Evolutionary conservation across 805 yeast species (phyloP).

Genomic region (Pichia paraexigua): DNA sequence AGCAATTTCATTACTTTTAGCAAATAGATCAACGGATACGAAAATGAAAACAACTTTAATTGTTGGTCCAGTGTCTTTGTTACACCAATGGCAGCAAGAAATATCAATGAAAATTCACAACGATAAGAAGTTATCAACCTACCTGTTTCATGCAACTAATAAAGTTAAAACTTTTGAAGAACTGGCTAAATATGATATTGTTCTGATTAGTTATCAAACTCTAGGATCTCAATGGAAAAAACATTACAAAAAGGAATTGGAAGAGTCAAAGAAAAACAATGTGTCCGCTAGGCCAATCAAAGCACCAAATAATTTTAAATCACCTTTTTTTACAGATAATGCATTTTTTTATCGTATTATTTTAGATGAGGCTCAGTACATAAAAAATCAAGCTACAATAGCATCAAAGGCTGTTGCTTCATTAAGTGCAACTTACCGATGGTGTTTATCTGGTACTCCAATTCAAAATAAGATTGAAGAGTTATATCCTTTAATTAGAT

Average conservation of each 20-base stretch:
- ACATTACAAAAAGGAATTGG: slow-evolving; percentile 40
- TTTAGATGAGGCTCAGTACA: slow-evolving; percentile 50
- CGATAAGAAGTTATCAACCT: slow-evolving; percentile 36
- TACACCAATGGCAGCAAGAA: slow-evolving; percentile 83
- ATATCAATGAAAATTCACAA: slow-evolving; percentile 52
- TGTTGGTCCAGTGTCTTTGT: slow-evolving; percentile 85
- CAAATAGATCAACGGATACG: slow-evolving; percentile 29
- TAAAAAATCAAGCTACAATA: slow-evolving; percentile 42
- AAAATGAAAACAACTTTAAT: slow-evolving; percentile 53
- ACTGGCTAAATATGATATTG: slow-evolving; percentile 55
- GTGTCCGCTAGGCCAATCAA: not conserved
- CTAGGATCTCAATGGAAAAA: slow-evolving; percentile 69
- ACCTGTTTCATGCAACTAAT: slow-evolving; percentile 52
- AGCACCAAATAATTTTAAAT: slow-evolving; percentile 34
- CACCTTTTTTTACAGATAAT: slow-evolving; percentile 54
- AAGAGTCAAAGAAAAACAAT: slow-evolving; percentile 12
- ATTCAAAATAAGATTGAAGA: slow-evolving; percentile 51
- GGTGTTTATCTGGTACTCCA: slow-evolving; percentile 54
- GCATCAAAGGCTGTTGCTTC: slow-evolving; percentile 40
- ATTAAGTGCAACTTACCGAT: slow-evolving; percentile 32
- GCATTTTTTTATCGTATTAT: slow-evolving; percentile 45
- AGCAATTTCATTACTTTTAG: slow-evolving; percentile 51
- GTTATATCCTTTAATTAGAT: slow-evolving; percentile 43
- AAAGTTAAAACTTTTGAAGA: slow-evolving; percentile 36
- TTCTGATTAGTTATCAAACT: slow-evolving; percentile 75